Percentiles rank a stretch among this genome's conserved stretches.
phyloP scores from a whole-genome alignment of 139 green algal species.

The Spirogloea muscicola region DNA sequence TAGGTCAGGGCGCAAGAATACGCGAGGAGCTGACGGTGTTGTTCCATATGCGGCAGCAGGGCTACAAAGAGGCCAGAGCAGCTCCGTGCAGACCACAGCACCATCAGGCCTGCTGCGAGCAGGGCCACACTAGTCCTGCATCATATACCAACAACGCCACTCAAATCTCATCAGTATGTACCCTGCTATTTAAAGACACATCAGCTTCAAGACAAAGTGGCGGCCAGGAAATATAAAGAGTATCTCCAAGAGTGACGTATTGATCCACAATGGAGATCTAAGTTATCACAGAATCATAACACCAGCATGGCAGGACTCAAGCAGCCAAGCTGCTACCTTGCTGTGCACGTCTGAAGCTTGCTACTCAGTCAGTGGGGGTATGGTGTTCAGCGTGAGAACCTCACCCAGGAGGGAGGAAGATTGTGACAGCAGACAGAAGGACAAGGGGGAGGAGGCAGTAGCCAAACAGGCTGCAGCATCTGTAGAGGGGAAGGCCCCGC shows the following conservation, averaged over 20 bases:
- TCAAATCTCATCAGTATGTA: no score
- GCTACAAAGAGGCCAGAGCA: constrained; percentile 66
- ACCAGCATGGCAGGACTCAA: no score
- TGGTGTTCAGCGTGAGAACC: not conserved
- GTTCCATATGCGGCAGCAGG: constrained; percentile 59
- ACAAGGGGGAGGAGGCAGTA: constrained; percentile 85
- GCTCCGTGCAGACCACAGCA: constrained; percentile 66
- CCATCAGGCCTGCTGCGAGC: constrained; percentile 52
- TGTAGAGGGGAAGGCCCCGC: constrained; percentile 72
- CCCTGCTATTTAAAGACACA: not conserved
- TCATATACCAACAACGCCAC: no score
- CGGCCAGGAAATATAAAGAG: not conserved
- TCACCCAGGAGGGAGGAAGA: constrained; percentile 70
- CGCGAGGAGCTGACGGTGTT: constrained; percentile 61
- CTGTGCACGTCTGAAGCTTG: not conserved
- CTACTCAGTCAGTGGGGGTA: not conserved
- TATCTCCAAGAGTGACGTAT: not conserved
- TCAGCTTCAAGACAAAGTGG: not conserved
- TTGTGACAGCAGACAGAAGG: constrained; percentile 56
- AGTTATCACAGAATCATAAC: not conserved
- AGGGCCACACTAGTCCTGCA: no score
- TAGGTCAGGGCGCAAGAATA: constrained; percentile 83
- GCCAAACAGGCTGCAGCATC: constrained; percentile 77
- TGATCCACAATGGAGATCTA: not conserved
- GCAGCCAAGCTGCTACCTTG: no score